A percentile compares a stretch with the other conserved stretches of the same genome.
phyloP scores from a whole-genome alignment of 1,284 basidiomycete species.

The Apiotrichum brassicae region DNA sequence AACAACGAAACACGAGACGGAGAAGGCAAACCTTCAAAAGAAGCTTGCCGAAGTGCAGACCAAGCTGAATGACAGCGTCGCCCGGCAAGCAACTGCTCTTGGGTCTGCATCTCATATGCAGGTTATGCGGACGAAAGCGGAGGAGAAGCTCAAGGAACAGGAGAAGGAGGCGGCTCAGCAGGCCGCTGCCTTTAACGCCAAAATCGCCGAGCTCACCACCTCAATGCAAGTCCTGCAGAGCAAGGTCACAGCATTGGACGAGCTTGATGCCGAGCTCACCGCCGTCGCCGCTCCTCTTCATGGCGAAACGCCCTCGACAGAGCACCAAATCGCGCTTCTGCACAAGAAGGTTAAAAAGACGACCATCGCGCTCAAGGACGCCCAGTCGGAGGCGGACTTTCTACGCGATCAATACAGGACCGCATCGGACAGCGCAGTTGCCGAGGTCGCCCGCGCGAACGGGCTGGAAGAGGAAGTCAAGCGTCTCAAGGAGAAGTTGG shows the following conservation, averaged over 20 bases:
- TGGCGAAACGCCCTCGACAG: neutral
- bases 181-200: neutral
- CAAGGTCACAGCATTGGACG: neutral
- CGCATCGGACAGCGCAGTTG: slow-evolving; percentile 27
- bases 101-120: neutral
- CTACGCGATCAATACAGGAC: slow-evolving; percentile 26
- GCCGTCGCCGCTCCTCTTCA: neutral
- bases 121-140: neutral
- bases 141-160: neutral
- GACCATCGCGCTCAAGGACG: slow-evolving; percentile 2
- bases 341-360: slow-evolving; percentile 7
- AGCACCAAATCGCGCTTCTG: slow-evolving; percentile 4
- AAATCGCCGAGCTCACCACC: neutral
- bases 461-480: slow-evolving; percentile 19
- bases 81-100: neutral
- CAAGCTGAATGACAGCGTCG: neutral
- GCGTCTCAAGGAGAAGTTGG: slow-evolving; percentile 28
- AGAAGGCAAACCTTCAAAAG: neutral
- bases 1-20: neutral
- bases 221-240: neutral
- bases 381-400: slow-evolving; percentile 19
- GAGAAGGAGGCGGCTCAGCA: neutral
- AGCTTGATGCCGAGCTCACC: neutral
- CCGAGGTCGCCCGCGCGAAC: slow-evolving; percentile 18
- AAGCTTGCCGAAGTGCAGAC: neutral